Percentiles rank a stretch among this genome's conserved stretches.
phyloP scores from a whole-genome alignment of 306 rosid genomes.

The Cucurbita argyrosperma region DNA sequence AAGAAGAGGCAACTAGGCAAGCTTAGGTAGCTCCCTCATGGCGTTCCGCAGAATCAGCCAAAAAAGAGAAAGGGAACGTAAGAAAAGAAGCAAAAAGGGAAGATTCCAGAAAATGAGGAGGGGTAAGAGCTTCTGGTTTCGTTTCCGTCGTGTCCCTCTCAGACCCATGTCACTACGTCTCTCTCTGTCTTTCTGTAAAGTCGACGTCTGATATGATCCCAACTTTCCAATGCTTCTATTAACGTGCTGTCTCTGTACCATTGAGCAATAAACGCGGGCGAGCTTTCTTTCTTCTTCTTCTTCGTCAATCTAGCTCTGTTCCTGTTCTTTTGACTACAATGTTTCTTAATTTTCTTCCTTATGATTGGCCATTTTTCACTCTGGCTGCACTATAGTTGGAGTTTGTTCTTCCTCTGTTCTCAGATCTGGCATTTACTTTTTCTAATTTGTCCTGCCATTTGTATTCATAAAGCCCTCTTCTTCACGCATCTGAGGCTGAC shows the following conservation, averaged over 20 bases:
- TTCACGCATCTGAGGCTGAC: not conserved
- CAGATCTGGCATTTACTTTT: not conserved
- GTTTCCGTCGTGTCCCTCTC: constrained; percentile 7
- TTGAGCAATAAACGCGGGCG: not conserved
- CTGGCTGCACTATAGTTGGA: not conserved
- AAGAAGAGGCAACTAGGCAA: not conserved
- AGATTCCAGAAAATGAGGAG: constrained; percentile 7
- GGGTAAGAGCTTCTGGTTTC: not conserved
- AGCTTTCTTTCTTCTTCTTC: not conserved
- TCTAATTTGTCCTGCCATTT: not conserved
- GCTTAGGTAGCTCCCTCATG: not conserved
- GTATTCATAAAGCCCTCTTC: not conserved
- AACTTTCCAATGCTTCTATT: not conserved
- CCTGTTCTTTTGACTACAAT: not conserved
- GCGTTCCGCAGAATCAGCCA: not conserved
- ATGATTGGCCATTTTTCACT: not conserved
- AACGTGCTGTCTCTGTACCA: not conserved
- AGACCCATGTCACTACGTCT: constrained; percentile 1
- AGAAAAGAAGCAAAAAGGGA: not conserved
- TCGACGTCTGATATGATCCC: not conserved
- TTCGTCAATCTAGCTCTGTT: not conserved
- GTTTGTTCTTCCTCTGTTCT: not conserved
- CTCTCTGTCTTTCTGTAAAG: not conserved
- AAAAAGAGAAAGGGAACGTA: not conserved
- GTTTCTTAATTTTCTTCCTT: not conserved